A percentile compares a stretch with the other conserved stretches of the same genome.
phyloP scores from a whole-genome alignment of 768 basidiomycete species.

The Amanita thiersii region DNA sequence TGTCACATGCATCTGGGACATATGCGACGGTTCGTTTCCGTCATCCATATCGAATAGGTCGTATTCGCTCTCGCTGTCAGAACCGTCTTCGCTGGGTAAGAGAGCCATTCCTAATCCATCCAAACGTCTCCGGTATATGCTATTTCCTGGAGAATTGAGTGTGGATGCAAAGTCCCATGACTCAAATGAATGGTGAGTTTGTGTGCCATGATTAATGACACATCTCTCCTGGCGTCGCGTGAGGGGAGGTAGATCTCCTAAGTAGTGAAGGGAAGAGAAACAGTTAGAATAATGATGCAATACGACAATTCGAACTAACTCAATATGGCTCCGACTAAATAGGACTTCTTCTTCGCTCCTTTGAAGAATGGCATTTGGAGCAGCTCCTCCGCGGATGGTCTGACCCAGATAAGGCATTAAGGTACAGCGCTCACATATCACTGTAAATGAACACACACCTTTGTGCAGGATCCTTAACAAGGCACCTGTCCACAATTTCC shows the following conservation, averaged over 20 bases:
- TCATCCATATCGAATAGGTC: constrained; percentile 5
- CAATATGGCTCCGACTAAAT: constrained; percentile 71
- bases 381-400: constrained; percentile 74
- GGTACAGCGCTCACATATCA: neutral
- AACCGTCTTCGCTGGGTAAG: constrained; percentile 1
- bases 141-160: constrained; percentile 21
- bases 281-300: neutral
- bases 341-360: constrained; percentile 67
- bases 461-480: constrained; percentile 76
- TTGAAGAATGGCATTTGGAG: constrained; percentile 76
- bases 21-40: neutral
- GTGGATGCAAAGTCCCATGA: constrained; percentile 76
- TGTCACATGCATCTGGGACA: too few species aligned
- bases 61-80: constrained; percentile 5
- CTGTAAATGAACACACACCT: constrained; percentile 36
- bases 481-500: constrained; percentile 75
- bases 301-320: constrained; percentile 23
- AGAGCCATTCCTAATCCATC: constrained; percentile 1
- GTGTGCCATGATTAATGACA: constrained; percentile 22
- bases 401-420: constrained; percentile 16
- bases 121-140: constrained; percentile 2
- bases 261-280: constrained; percentile 3
- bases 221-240: constrained; percentile 67
- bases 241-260: constrained; percentile 67
- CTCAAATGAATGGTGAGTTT: constrained; percentile 46